Conservation (phyloP, 2,329 filamentous ascomycete genomes). For the Diaporthe sp. region DNA sequence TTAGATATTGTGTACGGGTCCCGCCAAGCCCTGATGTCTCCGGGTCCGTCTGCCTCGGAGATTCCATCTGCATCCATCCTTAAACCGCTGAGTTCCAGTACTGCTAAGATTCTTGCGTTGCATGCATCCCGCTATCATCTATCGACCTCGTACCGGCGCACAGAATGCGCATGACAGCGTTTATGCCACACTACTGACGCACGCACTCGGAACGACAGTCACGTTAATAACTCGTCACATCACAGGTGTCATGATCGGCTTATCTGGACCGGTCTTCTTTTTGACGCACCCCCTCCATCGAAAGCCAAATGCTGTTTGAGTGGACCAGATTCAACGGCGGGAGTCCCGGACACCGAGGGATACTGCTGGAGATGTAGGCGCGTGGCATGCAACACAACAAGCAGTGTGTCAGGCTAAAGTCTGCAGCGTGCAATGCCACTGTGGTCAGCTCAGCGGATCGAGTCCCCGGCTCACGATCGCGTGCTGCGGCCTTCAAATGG, state of each 20-base stretch:
- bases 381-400: not conserved
- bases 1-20: not conserved
- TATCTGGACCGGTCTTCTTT: not conserved
- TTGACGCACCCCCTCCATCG: not conserved
- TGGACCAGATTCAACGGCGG: not conserved
- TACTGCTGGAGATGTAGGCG: not conserved
- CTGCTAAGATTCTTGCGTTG: not conserved
- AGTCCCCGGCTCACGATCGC: not conserved
- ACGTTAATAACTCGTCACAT: slow-evolving; percentile 6
- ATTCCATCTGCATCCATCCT: not conserved
- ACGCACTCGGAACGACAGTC: not conserved
- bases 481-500: not conserved
- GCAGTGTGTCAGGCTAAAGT: not conserved
- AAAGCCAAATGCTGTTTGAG: not conserved
- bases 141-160: not conserved
- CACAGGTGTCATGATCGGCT: not conserved
- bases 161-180: not conserved
- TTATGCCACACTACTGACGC: not conserved
- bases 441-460: not conserved
- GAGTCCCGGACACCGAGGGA: not conserved
- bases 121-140: not conserved
- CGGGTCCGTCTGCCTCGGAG: not conserved
- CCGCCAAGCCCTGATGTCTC: not conserved
- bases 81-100: not conserved
- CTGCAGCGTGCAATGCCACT: not conserved